Evolutionary conservation across 805 yeast genomes (phyloP).

Genomic region (Tetrapisispora taiwanensis): DNA sequence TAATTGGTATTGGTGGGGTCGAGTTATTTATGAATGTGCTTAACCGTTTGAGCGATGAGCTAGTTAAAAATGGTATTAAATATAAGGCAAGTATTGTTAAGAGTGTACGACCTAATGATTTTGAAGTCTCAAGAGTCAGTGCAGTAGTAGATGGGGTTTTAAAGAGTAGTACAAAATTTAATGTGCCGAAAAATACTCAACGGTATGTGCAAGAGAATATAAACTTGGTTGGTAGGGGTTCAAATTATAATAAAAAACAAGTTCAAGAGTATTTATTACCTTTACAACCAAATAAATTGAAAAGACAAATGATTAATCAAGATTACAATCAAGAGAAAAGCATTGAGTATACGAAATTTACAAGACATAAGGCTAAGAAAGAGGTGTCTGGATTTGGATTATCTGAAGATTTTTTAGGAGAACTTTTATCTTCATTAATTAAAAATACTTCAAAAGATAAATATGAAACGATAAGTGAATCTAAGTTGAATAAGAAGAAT

Average conservation of each 20-base stretch:
- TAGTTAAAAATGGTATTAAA: background rate
- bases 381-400: slow-evolving; percentile 6
- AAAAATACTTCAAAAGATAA: slow-evolving; percentile 6
- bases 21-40: slow-evolving; percentile 3
- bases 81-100: background rate
- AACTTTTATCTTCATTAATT: slow-evolving; percentile 9
- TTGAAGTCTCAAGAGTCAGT: background rate
- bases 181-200: background rate
- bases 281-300: slow-evolving; percentile 16
- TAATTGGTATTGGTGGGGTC: too few relatives aligned
- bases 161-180: background rate
- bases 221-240: slow-evolving; percentile 23
- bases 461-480: background rate
- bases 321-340: slow-evolving; percentile 15
- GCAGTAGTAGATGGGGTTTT: too few relatives aligned
- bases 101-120: background rate
- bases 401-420: slow-evolving; percentile 12
- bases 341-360: slow-evolving; percentile 4
- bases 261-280: slow-evolving; percentile 25
- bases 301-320: slow-evolving; percentile 17
- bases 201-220: slow-evolving; percentile 1
- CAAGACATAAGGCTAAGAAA: slow-evolving; percentile 5
- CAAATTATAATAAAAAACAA: slow-evolving; percentile 20
- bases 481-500: background rate
- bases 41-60: background rate